Percentiles rank a stretch among this genome's conserved stretches.
Evolutionary conservation across 352 stramenopile species (phyloP).

Genomic region (Globisporangium okanoganense): DNA sequence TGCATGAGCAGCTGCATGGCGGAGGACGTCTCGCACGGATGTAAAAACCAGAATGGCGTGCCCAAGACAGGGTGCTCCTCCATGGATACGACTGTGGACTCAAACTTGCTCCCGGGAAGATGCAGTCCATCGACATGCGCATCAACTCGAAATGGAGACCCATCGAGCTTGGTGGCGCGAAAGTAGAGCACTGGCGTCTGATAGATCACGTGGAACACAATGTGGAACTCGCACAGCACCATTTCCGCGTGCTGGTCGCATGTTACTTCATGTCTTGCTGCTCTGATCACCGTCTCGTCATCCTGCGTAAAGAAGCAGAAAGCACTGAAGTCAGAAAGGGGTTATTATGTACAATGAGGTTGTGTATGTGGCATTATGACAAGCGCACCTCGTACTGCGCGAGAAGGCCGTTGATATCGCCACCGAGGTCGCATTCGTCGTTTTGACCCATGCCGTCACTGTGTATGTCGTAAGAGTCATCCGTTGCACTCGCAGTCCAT

Average conservation of each 20-base stretch:
- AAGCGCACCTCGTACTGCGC: conserved; percentile 12
- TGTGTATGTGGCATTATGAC: background rate
- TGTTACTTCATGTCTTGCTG: background rate
- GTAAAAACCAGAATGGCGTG: conserved; percentile 66
- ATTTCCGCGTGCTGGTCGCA: conserved; percentile 11
- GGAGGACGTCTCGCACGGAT: conserved; percentile 72
- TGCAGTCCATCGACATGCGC: conserved; percentile 23
- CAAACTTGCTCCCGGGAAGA: conserved; percentile 30
- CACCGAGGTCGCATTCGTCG: background rate
- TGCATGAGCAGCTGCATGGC: conserved; percentile 61
- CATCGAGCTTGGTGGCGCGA: conserved; percentile 33
- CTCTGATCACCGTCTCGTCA: conserved; percentile 7
- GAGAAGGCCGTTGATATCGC: conserved; percentile 11
- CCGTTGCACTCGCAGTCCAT: background rate
- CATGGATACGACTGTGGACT: conserved; percentile 45
- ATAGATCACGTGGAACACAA: conserved; percentile 78
- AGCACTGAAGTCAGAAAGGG: background rate
- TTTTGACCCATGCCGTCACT: background rate
- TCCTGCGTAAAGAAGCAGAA: background rate
- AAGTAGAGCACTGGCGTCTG: conserved; percentile 77
- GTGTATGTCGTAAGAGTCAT: background rate
- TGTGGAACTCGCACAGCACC: conserved; percentile 72
- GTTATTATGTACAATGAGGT: background rate
- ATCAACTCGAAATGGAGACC: conserved; percentile 22
- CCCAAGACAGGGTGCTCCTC: conserved; percentile 69